A percentile compares a stretch with the other conserved stretches of the same genome.
phyloP scores from a whole-genome alignment of 495 filamentous ascomycete genomes.

The Evansstolkia leycettana region DNA sequence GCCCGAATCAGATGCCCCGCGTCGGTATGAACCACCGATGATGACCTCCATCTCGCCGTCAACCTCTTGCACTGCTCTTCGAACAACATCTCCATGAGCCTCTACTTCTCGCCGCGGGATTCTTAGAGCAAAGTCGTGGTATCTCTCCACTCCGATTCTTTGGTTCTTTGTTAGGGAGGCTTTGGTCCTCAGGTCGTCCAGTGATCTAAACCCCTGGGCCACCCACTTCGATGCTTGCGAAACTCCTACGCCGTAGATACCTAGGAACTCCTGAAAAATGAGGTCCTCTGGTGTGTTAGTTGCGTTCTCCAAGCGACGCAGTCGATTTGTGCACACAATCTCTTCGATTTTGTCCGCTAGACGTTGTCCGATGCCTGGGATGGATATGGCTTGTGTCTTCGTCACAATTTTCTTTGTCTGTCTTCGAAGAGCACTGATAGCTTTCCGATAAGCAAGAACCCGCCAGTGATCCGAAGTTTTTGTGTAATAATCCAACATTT shows the following conservation, averaged over 20 bases:
- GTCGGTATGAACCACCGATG: constrained; percentile 76
- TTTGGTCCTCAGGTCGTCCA: constrained; percentile 56
- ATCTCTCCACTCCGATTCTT: constrained; percentile 65
- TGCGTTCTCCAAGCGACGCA: constrained; percentile 61
- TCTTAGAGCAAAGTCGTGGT: constrained; percentile 69
- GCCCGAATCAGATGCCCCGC: constrained; percentile 58
- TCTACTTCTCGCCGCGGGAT: constrained; percentile 74
- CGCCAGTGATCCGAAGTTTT: constrained; percentile 72
- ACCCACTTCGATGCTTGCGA: constrained; percentile 66
- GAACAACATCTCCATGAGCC: constrained; percentile 56
- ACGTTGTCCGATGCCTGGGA: constrained; percentile 63
- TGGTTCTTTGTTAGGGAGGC: constrained; percentile 64
- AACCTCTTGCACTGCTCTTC: constrained; percentile 42
- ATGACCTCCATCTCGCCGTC: constrained; percentile 57
- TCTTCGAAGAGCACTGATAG: constrained; percentile 56
- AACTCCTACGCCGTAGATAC: constrained; percentile 71
- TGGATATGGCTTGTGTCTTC: constrained; percentile 49
- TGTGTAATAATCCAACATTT: constrained; percentile 75
- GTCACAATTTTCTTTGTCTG: constrained; percentile 56
- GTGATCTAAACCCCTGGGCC: constrained; percentile 57
- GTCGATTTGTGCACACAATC: constrained; percentile 63
- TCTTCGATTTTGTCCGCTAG: constrained; percentile 87
- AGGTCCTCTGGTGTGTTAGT: constrained; percentile 51
- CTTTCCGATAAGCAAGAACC: constrained; percentile 65
- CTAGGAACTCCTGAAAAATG: constrained; percentile 54